phyloP scores from a whole-genome alignment of 1,284 basidiomycete species.

The Austroboletus novae-zelandiae region DNA sequence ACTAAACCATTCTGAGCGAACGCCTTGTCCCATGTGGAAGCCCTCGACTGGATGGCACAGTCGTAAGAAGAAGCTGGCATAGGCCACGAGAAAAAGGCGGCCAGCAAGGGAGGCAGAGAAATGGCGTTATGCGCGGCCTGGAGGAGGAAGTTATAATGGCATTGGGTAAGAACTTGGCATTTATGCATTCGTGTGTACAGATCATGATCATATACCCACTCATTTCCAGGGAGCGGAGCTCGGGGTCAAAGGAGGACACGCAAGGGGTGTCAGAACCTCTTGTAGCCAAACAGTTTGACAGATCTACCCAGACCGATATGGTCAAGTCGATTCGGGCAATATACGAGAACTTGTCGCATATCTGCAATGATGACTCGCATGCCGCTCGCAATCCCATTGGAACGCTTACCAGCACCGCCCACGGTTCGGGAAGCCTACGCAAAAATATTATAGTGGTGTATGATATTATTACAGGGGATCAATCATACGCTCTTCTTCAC shows the following conservation, averaged over 20 bases:
- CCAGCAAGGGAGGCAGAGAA: constrained; percentile 22
- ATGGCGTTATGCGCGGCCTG: constrained; percentile 21
- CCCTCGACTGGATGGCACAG: constrained; percentile 29
- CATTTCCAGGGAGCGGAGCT: constrained; percentile 42
- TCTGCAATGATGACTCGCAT: constrained; percentile 36
- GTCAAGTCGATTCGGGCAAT: constrained; percentile 40
- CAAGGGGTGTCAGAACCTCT: constrained; percentile 42
- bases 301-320: constrained; percentile 47
- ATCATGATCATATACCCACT: constrained; percentile 39
- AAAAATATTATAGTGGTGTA: constrained; percentile 48
- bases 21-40: constrained; percentile 36
- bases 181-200: constrained; percentile 37
- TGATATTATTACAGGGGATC: constrained; percentile 48
- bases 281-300: constrained; percentile 47
- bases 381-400: constrained; percentile 39
- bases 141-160: constrained; percentile 30
- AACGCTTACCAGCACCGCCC: constrained; percentile 32
- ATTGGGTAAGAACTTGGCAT: constrained; percentile 38
- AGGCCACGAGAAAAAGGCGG: constrained; percentile 21
- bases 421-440: constrained; percentile 28
- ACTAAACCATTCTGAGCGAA: constrained; percentile 39
- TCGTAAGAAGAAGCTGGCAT: constrained; percentile 32
- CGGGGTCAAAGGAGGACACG: constrained; percentile 43
- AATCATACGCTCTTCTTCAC: constrained; percentile 77
- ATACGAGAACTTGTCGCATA: constrained; percentile 30